Evolutionary conservation across 257 asterid species (phyloP).

Genomic region (Nicotiana otophora): DNA sequence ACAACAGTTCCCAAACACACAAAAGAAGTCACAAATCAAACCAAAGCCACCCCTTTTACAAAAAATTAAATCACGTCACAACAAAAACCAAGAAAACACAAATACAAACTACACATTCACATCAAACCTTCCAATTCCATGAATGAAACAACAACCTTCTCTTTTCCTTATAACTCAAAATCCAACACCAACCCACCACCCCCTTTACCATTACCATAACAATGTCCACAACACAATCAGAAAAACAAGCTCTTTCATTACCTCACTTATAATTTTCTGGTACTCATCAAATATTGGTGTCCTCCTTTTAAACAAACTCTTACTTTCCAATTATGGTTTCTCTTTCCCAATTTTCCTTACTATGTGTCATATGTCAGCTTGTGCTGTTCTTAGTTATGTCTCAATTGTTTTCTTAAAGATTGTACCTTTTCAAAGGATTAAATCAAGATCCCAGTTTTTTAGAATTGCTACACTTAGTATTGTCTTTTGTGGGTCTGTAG

Average conservation of each 20-base stretch:
- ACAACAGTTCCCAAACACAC: constrained; percentile 8
- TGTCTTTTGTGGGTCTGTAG: constrained; percentile 90
- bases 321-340: constrained; percentile 81
- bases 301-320: constrained; percentile 79
- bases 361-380: constrained; percentile 98
- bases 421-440: constrained; percentile 76
- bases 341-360: constrained; percentile 84
- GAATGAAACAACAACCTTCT: neutral
- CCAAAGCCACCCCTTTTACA: neutral
- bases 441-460: constrained; percentile 71
- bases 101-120: neutral
- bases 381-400: constrained; percentile 81
- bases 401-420: constrained; percentile 67
- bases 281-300: constrained; percentile 87
- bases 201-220: neutral
- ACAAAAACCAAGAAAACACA: neutral
- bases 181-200: constrained; percentile 15
- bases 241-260: constrained; percentile 45
- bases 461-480: constrained; percentile 70
- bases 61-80: neutral
- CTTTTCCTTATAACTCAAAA: constrained; percentile 7
- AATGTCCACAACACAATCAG: constrained; percentile 34
- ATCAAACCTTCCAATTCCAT: neutral
- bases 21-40: neutral
- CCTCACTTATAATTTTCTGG: constrained; percentile 59